These are phyloP conservation scores for Gracilaria domingensis DNA, from an alignment of 23 red algal genomes.

Conservation along the genomic window DNA sequence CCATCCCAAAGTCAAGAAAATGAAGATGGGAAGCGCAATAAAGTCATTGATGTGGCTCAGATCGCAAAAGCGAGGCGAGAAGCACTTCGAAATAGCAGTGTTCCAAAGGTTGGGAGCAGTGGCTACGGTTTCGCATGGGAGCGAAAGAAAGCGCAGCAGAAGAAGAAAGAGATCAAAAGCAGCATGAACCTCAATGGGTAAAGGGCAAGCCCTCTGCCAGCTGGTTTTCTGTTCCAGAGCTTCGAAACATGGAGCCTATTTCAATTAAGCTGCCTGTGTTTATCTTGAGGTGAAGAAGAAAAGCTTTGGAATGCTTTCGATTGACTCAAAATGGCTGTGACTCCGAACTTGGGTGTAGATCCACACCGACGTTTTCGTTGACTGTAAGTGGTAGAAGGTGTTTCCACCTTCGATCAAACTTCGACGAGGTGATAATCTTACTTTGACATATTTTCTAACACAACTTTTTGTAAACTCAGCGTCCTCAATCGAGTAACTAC, in stretches of 20 bases:
- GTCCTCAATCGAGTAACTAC: too few species aligned
- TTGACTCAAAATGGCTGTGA: too few species aligned
- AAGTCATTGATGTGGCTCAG: conserved; percentile 57
- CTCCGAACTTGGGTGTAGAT: too few species aligned
- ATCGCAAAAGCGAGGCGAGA: conserved; percentile 60
- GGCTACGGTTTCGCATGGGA: conserved; percentile 69
- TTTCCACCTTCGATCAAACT: not conserved
- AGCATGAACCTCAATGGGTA: not conserved
- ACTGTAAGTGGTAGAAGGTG: not conserved
- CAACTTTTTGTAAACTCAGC: not conserved
- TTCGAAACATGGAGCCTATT: too few species aligned
- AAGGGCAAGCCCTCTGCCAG: not conserved
- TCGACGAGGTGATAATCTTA: not conserved
- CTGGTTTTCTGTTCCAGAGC: too few species aligned
- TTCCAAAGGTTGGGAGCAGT: conserved; percentile 57
- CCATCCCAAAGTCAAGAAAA: not conserved
- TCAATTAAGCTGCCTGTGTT: too few species aligned
- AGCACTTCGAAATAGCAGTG: conserved; percentile 49
- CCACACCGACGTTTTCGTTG: too few species aligned
- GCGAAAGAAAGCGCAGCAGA: conserved; percentile 69
- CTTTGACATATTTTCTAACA: not conserved
- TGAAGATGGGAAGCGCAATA: not conserved
- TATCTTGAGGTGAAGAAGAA: too few species aligned
- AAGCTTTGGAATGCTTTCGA: too few species aligned
- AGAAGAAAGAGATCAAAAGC: conserved; percentile 54